Evolutionary conservation across 768 basidiomycete genomes (phyloP).

Genomic region (Piloderma croceum): DNA sequence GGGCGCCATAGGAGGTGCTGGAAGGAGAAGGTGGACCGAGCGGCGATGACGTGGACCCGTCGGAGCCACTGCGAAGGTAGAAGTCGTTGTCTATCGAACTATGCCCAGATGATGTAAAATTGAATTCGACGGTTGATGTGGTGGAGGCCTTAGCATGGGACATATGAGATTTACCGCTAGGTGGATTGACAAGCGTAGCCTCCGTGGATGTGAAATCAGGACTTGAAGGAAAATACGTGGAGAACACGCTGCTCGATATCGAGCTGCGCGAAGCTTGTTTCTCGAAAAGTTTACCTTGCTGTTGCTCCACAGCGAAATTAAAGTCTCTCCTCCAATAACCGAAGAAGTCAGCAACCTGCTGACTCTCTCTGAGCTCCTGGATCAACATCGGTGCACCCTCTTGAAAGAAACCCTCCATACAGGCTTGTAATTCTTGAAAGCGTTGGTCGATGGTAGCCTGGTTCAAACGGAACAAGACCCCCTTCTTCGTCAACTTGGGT

Average conservation of each 20-base stretch:
- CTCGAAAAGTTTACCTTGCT: constrained; percentile 14
- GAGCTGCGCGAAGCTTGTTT: constrained; percentile 40
- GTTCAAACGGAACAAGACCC: constrained; percentile 65
- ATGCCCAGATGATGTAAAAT: too few species aligned
- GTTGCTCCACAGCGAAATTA: constrained; percentile 50
- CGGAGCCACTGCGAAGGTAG: too few species aligned
- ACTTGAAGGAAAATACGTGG: constrained; percentile 49
- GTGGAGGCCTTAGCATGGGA: too few species aligned
- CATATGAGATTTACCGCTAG: too few species aligned
- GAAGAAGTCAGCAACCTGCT: constrained; percentile 68
- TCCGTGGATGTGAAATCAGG: constrained; percentile 10
- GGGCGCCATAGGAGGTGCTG: constrained; percentile 18
- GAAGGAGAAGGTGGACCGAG: too few species aligned
- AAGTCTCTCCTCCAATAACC: constrained; percentile 70
- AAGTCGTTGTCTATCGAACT: too few species aligned
- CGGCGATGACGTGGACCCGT: too few species aligned
- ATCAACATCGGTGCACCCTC: constrained; percentile 62
- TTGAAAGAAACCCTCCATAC: constrained; percentile 55
- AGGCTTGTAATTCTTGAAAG: constrained; percentile 49
- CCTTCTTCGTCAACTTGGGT: constrained; percentile 66
- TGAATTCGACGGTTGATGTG: too few species aligned
- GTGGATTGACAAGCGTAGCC: too few species aligned
- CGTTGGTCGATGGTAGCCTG: constrained; percentile 62
- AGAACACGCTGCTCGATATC: constrained; percentile 49
- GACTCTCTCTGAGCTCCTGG: constrained; percentile 55